Percentiles rank a stretch among this genome's conserved stretches.
These are phyloP conservation scores for Debaryomycetaceae sp. DNA, from an alignment of 1,139 yeast genomes.

Conservation along the genomic window DNA sequence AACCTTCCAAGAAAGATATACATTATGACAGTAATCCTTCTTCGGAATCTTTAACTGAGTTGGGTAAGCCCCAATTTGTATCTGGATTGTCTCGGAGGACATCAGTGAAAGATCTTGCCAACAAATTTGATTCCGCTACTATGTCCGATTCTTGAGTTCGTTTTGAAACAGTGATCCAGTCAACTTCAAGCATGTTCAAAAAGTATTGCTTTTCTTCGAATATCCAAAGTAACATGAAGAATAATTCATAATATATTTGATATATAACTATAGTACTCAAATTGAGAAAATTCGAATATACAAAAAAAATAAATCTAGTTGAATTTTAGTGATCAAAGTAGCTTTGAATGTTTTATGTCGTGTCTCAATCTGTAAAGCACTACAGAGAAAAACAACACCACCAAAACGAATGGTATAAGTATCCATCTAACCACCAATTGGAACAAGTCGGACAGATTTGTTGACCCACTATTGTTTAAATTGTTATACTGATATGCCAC, in stretches of 20 bases:
- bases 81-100: slow-evolving; percentile 28
- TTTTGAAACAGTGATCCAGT: not conserved
- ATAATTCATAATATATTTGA: too few species aligned
- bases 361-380: slow-evolving; percentile 48
- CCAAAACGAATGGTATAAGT: slow-evolving; percentile 39
- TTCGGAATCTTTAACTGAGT: slow-evolving; percentile 17
- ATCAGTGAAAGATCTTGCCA: slow-evolving; percentile 35
- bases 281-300: not conserved
- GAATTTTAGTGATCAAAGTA: slow-evolving; percentile 25
- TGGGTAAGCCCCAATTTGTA: slow-evolving; percentile 29
- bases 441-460: slow-evolving; percentile 11
- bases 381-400: slow-evolving; percentile 34
- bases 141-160: not conserved
- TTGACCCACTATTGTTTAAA: slow-evolving; percentile 4
- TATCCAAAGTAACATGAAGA: not conserved
- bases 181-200: slow-evolving; percentile 1
- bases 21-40: slow-evolving; percentile 6
- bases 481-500: slow-evolving; percentile 28
- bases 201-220: slow-evolving; percentile 1
- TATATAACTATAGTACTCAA: too few species aligned
- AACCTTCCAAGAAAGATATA: slow-evolving; percentile 30
- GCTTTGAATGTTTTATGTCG: slow-evolving; percentile 54
- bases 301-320: not conserved
- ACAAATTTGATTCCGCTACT: slow-evolving; percentile 24
- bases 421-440: slow-evolving; percentile 35